Percentiles rank a stretch among this genome's conserved stretches.
phyloP scores from a whole-genome alignment of 2,329 filamentous ascomycete species.

The Talaromyces sp. region DNA sequence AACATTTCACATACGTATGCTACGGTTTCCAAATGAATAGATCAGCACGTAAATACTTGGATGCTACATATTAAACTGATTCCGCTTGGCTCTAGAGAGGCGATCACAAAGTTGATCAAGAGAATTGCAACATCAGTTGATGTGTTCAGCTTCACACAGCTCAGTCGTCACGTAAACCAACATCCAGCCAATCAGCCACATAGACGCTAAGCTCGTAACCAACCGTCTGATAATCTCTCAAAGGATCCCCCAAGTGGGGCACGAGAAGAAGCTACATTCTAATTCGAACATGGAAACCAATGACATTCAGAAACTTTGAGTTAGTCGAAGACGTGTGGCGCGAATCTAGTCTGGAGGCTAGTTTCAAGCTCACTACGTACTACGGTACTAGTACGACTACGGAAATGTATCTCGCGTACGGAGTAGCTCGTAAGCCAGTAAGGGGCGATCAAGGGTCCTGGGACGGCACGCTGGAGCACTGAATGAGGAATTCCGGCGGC shows the following conservation, averaged over 20 bases:
- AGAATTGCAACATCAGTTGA: background rate
- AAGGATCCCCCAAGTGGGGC: background rate
- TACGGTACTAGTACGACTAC: background rate
- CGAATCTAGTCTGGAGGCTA: background rate
- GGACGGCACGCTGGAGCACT: background rate
- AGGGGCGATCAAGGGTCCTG: background rate
- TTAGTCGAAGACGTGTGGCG: background rate
- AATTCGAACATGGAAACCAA: background rate
- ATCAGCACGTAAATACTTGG: background rate
- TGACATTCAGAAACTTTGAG: background rate
- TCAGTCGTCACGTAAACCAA: background rate
- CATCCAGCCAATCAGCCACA: background rate
- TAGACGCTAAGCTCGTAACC: background rate
- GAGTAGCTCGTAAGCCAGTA: background rate
- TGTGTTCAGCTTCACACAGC: background rate
- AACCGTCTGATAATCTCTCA: background rate
- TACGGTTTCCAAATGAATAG: background rate
- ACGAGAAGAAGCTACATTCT: background rate
- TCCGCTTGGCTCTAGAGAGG: background rate
- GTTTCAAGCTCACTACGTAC: background rate
- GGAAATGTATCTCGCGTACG: background rate
- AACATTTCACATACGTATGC: background rate
- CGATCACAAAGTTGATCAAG: background rate
- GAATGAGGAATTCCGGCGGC: background rate
- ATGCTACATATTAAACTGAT: background rate